These are phyloP conservation scores for Pholiota microspora DNA, from an alignment of 768 basidiomycete species.

Conservation along the genomic window DNA sequence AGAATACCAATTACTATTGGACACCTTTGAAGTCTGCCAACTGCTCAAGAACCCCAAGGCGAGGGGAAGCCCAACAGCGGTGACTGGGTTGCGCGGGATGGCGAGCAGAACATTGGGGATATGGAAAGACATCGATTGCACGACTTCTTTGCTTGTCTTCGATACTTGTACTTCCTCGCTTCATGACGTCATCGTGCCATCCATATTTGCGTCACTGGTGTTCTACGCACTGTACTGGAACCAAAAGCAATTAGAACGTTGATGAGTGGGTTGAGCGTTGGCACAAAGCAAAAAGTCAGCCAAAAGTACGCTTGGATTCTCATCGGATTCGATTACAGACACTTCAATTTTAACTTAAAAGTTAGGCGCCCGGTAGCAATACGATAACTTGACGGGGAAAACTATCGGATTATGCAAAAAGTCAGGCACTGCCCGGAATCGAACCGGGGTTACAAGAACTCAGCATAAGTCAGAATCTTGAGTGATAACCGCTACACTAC, in stretches of 20 bases:
- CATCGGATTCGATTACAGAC: no score
- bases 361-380: no score
- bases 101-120: conserved; percentile 51
- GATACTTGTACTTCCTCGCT: conserved; percentile 8
- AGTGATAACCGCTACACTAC: conserved; percentile 39
- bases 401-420: conserved; percentile 17
- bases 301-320: no score
- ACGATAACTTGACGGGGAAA: no score
- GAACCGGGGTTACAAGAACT: conserved; percentile 38
- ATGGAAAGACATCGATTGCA: conserved; percentile 22
- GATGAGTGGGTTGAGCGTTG: no score
- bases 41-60: conserved; percentile 54
- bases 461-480: conserved; percentile 28
- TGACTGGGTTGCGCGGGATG: conserved; percentile 54
- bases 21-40: conserved; percentile 41
- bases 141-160: not conserved
- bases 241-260: no score
- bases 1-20: conserved; percentile 57
- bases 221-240: no score
- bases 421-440: conserved; percentile 32
- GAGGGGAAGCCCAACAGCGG: conserved; percentile 59
- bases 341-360: no score
- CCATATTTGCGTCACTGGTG: not conserved
- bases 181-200: conserved; percentile 11
- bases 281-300: no score